Evolutionary conservation across 495 filamentous ascomycete species (phyloP), one percentile per base, ranked within the genome.

Genomic region (Friedmanniomyces simplex): DNA sequence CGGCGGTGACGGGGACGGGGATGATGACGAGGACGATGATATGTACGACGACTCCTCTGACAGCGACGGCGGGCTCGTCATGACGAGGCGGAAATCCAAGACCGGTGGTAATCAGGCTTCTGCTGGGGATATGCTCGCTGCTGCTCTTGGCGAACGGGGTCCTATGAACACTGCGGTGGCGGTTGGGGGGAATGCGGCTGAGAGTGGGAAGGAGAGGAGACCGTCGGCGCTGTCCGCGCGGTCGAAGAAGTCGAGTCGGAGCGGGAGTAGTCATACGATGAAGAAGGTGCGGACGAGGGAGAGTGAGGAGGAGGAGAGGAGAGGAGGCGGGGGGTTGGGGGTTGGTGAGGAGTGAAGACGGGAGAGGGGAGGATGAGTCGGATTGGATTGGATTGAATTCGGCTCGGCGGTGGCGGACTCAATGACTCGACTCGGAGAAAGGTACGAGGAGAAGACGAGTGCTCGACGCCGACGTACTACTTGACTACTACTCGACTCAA

Each of bases 21-120:
- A 32, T 10, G 28, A 32, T 10, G 28, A 32, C 28, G 28, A 32
- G 4, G 72, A 76, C 51, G 75, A 77, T 55, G 69, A 77, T 49
- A 73, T 75, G 24, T 69, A 62, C 24, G 68, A 68, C 54, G 60
- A 68, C 20, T 75, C 76, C 14, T 79, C 77, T 0, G 77, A 79
- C 62, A 76, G 77, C 26, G 77, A 80, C 66, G 75, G 66, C 7
- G 63, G 59, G 1, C 50, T 66, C 18, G 54, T 66, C 49, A 64
- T 64, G 61, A 41, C 52, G 21, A 41, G 57, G 4, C 55, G 61
- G 7, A 49, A 26, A 42, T 49, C 51, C 16, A 54, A 54, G 21
- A 24, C 37, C 20, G 14, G 4, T 32, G 28, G 4, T 10, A 10
- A 3, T 32, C 28, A 3, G 28, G 4, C 51, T 7, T 22, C 28